Base-by-base conservation (phyloP, 1,284 basidiomycete species). In the Fomes fomentarius region DNA sequence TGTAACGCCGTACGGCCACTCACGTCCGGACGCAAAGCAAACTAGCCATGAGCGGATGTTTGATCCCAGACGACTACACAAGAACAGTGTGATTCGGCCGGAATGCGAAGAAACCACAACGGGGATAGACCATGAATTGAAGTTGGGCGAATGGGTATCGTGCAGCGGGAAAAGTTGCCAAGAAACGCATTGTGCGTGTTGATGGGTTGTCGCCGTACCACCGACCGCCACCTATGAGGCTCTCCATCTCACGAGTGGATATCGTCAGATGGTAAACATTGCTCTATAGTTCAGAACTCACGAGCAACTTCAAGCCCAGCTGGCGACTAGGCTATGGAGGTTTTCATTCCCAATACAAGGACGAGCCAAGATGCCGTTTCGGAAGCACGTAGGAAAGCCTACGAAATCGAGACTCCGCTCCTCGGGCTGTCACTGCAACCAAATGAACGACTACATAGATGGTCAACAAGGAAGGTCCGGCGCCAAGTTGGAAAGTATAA, bases 401-500 rank as follows among this genome's bases (percentile, higher is more conserved):
- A 24, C 24, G 14, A 17, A 37, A 4, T 37, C 35, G 38, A 40
- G 38, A 15, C 38, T 12, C 22, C 21, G 21, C n/a, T 24, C 38
- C 38, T 24, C 22, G 19, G 19, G 21, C 10, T 8, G 11, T 22
- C 11, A 15, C 9, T 10, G 11, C 38, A 10, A 15, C 38, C 11
- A 22, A 9, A 40, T 25, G 2, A 24, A 11, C 35, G 11, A 10
- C 15, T 10, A 10, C n/a, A n/a, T 17, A 19, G 10, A 6, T 38
- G n/a, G 35, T 19, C 17, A 38, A 10, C 6, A 19, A 10, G 35
- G 3, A 19, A 6, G 11, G 35, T 38, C 17, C 35, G 21, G 35
- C 35, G 5, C 6, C 10, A 19, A 38, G n/a, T 37, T 3, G 10
- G 31, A 25, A 35, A 19, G 19, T 57, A 61, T 57, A 61, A 55